These are phyloP conservation scores for Avena sativa DNA, from an alignment of 176 grass and related monocot genomes.

Conservation along the genomic window DNA sequence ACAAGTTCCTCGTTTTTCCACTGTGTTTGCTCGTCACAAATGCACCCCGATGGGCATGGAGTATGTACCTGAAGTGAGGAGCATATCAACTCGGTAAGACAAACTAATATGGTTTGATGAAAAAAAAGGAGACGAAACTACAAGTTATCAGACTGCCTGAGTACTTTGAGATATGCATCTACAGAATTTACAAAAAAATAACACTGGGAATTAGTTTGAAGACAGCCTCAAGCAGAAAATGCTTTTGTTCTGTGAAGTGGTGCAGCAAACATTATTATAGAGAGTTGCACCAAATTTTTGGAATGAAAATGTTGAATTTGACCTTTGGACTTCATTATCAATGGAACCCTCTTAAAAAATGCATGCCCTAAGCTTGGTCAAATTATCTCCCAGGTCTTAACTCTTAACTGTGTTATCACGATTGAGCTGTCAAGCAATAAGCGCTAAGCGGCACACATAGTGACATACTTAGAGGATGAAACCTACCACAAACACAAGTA, in stretches of 20 bases:
- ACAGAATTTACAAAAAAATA: background rate
- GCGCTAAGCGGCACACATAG: background rate
- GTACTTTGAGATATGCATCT: background rate
- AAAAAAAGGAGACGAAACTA: background rate
- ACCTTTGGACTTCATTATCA: background rate
- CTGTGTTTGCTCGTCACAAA: constrained; percentile 9
- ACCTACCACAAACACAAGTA: background rate
- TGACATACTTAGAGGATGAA: background rate
- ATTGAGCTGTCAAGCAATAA: background rate
- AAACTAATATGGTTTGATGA: background rate
- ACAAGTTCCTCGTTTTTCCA: constrained; percentile 29
- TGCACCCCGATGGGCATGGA: constrained; percentile 20
- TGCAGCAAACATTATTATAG: background rate
- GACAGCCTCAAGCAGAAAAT: background rate
- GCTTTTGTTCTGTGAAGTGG: constrained; percentile 2
- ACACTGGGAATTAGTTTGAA: background rate
- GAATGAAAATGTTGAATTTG: background rate
- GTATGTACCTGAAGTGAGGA: background rate
- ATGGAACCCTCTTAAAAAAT: background rate
- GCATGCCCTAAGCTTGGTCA: background rate
- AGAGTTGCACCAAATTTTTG: background rate
- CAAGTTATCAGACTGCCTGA: background rate
- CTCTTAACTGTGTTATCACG: background rate
- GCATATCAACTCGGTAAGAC: background rate
- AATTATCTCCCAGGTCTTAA: background rate